A percentile compares a stretch with the other conserved stretches of the same genome.
phyloP scores from a whole-genome alignment of 1,284 basidiomycete species.

The Rhodotorula sp. region DNA sequence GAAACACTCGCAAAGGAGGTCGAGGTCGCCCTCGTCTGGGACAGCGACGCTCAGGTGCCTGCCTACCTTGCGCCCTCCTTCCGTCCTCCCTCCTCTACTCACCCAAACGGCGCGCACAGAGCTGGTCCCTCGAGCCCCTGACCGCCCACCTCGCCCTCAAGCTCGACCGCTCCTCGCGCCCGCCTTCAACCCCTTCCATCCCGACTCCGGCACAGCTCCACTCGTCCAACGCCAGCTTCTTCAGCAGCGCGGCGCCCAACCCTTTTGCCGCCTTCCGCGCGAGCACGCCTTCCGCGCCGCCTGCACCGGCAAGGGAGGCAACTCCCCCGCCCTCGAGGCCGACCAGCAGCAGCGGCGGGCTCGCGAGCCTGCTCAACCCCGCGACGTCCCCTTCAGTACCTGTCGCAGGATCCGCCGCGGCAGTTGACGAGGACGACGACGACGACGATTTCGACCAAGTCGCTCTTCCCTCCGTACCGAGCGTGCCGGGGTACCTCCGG shows the following conservation, averaged over 20 bases:
- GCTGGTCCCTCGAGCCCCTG: conserved; percentile 11
- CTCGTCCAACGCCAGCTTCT: background rate
- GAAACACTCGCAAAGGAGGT: conserved; percentile 7
- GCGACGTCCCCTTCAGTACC: conserved; percentile 7
- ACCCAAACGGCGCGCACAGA: background rate
- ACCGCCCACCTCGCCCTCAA: conserved; percentile 16
- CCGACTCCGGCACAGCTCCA: conserved; percentile 14
- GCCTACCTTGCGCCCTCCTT: background rate
- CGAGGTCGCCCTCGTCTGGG: conserved; percentile 23
- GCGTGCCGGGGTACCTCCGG: conserved; percentile 14
- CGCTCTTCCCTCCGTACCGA: background rate
- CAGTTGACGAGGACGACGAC: conserved; percentile 7
- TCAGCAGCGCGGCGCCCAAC: conserved; percentile 1
- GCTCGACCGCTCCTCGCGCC: conserved; percentile 9
- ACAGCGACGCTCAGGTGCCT: conserved; percentile 9
- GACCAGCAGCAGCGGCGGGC: background rate
- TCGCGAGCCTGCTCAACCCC: conserved; percentile 20
- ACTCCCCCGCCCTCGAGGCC: background rate
- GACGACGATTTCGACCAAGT: conserved; percentile 23
- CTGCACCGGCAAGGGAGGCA: background rate
- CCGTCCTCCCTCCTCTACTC: background rate
- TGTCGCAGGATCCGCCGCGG: background rate
- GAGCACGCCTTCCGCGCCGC: too few species aligned
- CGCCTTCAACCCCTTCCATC: conserved; percentile 6
- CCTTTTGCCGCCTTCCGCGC: conserved; percentile 11